Base-by-base conservation (phyloP, 169 alveolate genomes). In the Cryptosporidium bovis region DNA sequence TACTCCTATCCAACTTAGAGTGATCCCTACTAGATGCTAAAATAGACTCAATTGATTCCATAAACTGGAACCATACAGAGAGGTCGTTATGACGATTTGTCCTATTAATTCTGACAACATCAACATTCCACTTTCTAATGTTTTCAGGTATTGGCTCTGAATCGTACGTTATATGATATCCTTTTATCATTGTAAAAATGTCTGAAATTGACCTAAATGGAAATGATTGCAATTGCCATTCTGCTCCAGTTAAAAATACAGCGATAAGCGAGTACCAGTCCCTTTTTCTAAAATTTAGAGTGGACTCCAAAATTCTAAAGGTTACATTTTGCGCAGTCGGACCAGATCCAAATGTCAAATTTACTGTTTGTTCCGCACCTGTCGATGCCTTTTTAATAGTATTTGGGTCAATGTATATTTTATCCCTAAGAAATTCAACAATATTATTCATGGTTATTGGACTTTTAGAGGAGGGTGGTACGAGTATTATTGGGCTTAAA, bases 211-310 rank as follows among this genome's bases (percentile, higher is more conserved):
- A 56, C 18, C 50, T 77, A 60, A 77, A 77, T 24, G 87, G 87
- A 40, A 77, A 77, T 1, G 87, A 56, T 44, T 77, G 77, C 44
- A 77, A 60, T 40, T 77, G 87, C 87, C 87, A 77, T 48, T 77
- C 87, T 16, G 71, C 87, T 10, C 87, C 87, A 6, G 87, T 77
- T 20, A 77, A 64, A 36, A 77, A 77, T 44, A 77, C 71, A 34
- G 87, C 87, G 20, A 77, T 62, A 29, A 77, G 77, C 40, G 87
- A 77, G 36, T 77, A 77, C 87, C 87, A 77, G 64, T 77, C 87
- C 29, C 87, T 77, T 62, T 77, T 77, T 44, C 87, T 77, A 77
- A 77, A 77, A 36, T 77, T 77, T 12, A 77, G 51, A 6, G 87
- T 77, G 5, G 87, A 77, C 56, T 77, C 87, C 2, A 77, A 36